These are phyloP conservation scores for Ascochyta lentis DNA, from an alignment of 2,329 filamentous ascomycete species.

Conservation along the genomic window DNA sequence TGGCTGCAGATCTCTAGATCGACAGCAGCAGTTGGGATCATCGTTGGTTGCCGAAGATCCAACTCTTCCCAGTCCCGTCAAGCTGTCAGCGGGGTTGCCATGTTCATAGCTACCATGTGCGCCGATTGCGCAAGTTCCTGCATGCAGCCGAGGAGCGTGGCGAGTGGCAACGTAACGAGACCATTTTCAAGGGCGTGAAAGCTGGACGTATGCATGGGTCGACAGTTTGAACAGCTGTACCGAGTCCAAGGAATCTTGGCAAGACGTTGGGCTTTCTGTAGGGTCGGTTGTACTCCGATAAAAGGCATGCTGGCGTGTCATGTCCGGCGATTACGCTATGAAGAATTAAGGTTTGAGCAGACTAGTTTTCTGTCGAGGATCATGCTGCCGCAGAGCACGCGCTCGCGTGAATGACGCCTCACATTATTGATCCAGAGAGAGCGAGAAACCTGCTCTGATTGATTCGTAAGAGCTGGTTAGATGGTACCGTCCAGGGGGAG, in stretches of 20 bases:
- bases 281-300: background rate
- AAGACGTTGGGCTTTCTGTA: background rate
- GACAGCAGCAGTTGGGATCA: background rate
- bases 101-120: constrained; percentile 12
- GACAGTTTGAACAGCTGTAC: background rate
- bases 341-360: constrained; percentile 11
- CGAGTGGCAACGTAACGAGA: constrained; percentile 1
- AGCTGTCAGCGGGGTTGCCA: constrained; percentile 3
- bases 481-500: background rate
- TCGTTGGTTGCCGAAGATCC: constrained; percentile 1
- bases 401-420: constrained; percentile 7
- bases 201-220: background rate
- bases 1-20: constrained; percentile 5
- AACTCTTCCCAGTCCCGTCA: background rate
- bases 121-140: constrained; percentile 7
- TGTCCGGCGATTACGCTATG: background rate
- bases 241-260: background rate
- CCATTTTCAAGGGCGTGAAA: background rate
- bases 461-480: background rate
- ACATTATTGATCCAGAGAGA: background rate
- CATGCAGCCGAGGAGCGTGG: constrained; percentile 4
- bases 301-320: constrained; percentile 4
- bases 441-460: background rate
- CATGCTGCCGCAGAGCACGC: background rate
- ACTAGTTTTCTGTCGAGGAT: constrained; percentile 5